Evolutionary conservation across 2,329 filamentous ascomycete species (phyloP), one percentile per base, ranked within the genome.

Genomic region (Shiraia sp.): DNA sequence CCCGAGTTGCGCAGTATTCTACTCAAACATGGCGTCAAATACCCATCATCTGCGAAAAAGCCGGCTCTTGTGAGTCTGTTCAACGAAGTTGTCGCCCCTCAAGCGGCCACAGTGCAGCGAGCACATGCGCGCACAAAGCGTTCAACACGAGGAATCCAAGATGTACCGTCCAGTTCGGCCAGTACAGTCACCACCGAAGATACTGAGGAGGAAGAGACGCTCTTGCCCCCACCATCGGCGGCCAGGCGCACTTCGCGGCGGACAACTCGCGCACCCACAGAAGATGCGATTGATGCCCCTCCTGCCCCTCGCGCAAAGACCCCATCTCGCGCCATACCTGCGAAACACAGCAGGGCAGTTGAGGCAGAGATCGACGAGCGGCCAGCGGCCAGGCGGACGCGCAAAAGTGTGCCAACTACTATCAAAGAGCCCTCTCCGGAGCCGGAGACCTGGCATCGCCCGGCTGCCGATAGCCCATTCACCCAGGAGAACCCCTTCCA

Each of bases 401-500:
- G 66, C 28, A 66, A 65, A 52, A 72, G 65, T 27, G 62, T 63
- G 9, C 62, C 69, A 4, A 63, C 71, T 6, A 65, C 56, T 13
- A 49, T 73, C 13, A 79, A 78, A 49, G 59, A 71, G 8, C 72
- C 76, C 30, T 66, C 70, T 13, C 59, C 64, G 2, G 69, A 72
- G 10, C 83, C 87, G 44, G 76, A 79, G 36, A 69, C 74, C 37
- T 70, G 66, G 57, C 60, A 63, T 40, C 56, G 55, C n/a, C 49
- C 61, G 17, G 63, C 59, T 7, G 77, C 79, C 6, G 79, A 80
- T 24, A 86, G 79, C 58, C 85, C 87, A 23, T 97, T 97, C 69
- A 90, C 87, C 1, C 80, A 85, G 55, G 90, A 96, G 39, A 97
- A 97, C 60, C 91, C 92, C 0, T 97, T 97, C 65, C 92, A 97